Base-by-base conservation (phyloP, 805 yeast genomes). In the Alloascoidea africana region DNA sequence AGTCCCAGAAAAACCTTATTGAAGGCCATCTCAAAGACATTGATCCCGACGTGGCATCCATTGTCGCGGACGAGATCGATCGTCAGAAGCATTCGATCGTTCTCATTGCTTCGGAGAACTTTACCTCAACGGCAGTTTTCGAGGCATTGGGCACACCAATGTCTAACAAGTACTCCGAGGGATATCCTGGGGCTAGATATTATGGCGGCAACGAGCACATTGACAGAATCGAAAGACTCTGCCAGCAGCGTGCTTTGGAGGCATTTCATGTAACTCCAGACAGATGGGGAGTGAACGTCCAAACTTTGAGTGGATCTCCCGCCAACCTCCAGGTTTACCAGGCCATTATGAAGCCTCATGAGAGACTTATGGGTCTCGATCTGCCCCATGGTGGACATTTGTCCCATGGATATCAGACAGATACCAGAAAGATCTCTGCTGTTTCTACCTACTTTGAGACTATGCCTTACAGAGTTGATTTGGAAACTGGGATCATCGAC, bases 301-400 rank as follows among this genome's bases (percentile, higher is more conserved):
- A 91, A 66, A 74, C 96, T 36, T 68, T 91, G 51, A 82, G 94
- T 17, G 98, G 98, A 42, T 86, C 98, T 16, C 97, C 97, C 46
- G 98, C 98, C 41, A 91, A 91, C 66, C 71, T 91, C 59, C 89
- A 91, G 59, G 97, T 87, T 35, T 91, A 91, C 66, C 87, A 84
- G 56, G 96, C 97, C 33, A 66, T 91, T 47, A 74, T 91, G 80
- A 83, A 82, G 54, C 94, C 91, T 43, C 94, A 86, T 56, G 98
- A 89, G 52, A 80, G 98, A 63, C 65, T 91, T 50, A 91, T 91
- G 98, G 98, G 98, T 50, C 73, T 91, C 48, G 96, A 89, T 56
- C 70, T 91, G 56, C 98, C 98, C 49, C 97, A 91, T 54, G 98
- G 98, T 54, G 98, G 98, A 52, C 98, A 91, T 61, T 71, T 91